A percentile compares a stretch with the other conserved stretches of the same genome.
Conservation (phyloP, 2,329 filamentous ascomycete species). For the Aureobasidium namibiae region DNA sequence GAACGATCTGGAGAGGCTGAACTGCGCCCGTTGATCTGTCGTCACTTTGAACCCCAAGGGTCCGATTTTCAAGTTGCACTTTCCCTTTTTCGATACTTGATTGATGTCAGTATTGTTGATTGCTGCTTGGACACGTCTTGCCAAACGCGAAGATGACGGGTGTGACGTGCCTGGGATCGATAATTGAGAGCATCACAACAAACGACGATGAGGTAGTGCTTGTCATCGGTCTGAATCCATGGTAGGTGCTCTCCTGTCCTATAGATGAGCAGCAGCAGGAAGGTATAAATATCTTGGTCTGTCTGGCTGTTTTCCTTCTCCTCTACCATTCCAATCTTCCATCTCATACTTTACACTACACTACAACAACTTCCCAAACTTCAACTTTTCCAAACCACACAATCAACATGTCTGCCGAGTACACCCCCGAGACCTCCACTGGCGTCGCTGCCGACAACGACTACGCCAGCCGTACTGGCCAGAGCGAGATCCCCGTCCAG, state of each 20-base stretch:
- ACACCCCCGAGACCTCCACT: conserved; percentile 19
- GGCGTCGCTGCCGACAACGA: conserved; percentile 34
- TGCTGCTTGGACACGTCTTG: background rate
- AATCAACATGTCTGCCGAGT: conserved; percentile 17
- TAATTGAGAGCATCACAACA: background rate
- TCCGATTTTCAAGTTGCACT: background rate
- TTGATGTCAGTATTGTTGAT: conserved; percentile 10
- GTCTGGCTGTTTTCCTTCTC: background rate
- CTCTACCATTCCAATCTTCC: background rate
- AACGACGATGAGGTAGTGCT: conserved; percentile 8
- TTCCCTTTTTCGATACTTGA: conserved; percentile 8
- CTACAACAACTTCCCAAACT: background rate
- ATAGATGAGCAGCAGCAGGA: background rate
- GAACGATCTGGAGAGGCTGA: background rate
- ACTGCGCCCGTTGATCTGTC: background rate
- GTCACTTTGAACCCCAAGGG: background rate
- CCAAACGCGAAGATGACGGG: conserved; percentile 8
- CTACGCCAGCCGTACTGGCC: conserved; percentile 40
- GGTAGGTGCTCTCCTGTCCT: background rate
- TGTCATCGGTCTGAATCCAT: background rate
- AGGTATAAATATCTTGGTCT: conserved; percentile 1
- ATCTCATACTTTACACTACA: background rate
- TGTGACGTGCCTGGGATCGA: conserved; percentile 4
- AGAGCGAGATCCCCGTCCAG: conserved; percentile 38
- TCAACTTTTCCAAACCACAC: background rate